These are phyloP conservation scores for Lentinula guzmanii DNA, from an alignment of 768 basidiomycete genomes.

Conservation along the genomic window DNA sequence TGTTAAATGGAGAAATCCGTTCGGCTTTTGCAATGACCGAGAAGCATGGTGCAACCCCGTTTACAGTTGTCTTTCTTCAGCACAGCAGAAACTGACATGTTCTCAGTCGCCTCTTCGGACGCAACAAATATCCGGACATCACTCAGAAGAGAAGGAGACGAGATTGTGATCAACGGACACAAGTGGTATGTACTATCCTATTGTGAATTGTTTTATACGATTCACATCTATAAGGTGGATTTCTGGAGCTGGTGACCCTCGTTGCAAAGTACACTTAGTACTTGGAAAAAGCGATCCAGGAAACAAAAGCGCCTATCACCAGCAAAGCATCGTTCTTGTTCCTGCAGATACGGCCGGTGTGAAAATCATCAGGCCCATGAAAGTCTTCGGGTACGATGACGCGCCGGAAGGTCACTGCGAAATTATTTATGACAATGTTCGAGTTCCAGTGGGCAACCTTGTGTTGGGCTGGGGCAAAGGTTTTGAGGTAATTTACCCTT, in stretches of 20 bases:
- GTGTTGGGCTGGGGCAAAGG: conserved; percentile 92
- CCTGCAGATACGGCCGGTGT: conserved; percentile 84
- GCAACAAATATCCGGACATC: conserved; percentile 93
- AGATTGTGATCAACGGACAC: conserved; percentile 92
- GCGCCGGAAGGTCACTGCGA: conserved; percentile 97
- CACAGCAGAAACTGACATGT: not conserved
- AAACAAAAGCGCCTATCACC: conserved; percentile 69
- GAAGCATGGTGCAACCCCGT: conserved; percentile 55
- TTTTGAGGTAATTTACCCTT: conserved; percentile 60
- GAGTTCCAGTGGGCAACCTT: conserved; percentile 77
- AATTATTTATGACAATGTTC: conserved; percentile 90
- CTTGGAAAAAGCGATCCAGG: conserved; percentile 91
- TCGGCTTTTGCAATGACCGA: conserved; percentile 98
- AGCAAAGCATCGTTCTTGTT: conserved; percentile 95
- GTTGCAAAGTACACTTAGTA: conserved; percentile 85
- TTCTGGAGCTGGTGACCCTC: conserved; percentile 91
- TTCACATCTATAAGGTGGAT: conserved; percentile 70
- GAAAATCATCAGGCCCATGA: conserved; percentile 87
- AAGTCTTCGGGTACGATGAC: conserved; percentile 91
- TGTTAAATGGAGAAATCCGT: conserved; percentile 89
- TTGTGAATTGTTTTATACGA: not conserved
- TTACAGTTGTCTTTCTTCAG: conserved; percentile 8
- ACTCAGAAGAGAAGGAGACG: conserved; percentile 74
- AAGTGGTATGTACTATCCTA: conserved; percentile 63
- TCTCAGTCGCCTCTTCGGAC: conserved; percentile 83